Conservation (phyloP, 2,329 filamentous ascomycete species). For the Aspergillus candidus region DNA sequence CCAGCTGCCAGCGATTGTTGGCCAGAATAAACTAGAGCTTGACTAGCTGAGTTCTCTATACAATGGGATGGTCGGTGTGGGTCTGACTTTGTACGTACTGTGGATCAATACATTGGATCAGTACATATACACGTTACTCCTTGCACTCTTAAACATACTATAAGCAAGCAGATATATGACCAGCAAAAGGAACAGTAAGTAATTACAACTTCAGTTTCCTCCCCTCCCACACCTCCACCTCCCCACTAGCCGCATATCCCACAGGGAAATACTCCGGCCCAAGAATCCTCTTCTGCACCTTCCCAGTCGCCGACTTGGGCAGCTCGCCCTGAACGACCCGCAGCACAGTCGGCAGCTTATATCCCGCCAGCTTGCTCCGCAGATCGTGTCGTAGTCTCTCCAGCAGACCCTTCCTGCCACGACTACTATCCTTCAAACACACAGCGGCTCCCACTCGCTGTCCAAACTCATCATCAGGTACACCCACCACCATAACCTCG, state of each 20-base stretch:
- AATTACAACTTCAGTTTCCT: too few relatives aligned
- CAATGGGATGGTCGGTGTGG: too few relatives aligned
- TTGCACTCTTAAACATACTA: too few relatives aligned
- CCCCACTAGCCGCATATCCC: conserved; percentile 20
- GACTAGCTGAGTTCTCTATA: too few relatives aligned
- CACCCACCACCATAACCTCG: conserved; percentile 51
- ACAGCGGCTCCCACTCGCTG: conserved; percentile 49
- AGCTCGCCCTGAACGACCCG: conserved; percentile 59
- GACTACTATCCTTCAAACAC: conserved; percentile 21
- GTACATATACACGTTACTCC: too few relatives aligned
- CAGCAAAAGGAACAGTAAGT: too few relatives aligned
- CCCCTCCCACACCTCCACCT: conserved; percentile 20
- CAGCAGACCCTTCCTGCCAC: conserved; percentile 19
- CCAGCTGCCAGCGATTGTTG: too few relatives aligned
- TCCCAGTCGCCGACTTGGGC: conserved; percentile 69
- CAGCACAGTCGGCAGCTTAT: conserved; percentile 89
- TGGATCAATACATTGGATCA: too few relatives aligned
- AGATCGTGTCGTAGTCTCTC: conserved; percentile 32
- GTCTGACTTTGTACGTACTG: too few relatives aligned
- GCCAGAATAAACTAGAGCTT: too few relatives aligned
- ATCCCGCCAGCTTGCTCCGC: conserved; percentile 57
- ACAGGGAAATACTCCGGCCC: conserved; percentile 30
- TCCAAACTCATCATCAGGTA: conserved; percentile 50
- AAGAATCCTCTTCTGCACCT: conserved; percentile 46
- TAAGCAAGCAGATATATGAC: too few relatives aligned